Base-by-base conservation (phyloP, 768 basidiomycete genomes). In the Tubosaeta brunneosetosa region DNA sequence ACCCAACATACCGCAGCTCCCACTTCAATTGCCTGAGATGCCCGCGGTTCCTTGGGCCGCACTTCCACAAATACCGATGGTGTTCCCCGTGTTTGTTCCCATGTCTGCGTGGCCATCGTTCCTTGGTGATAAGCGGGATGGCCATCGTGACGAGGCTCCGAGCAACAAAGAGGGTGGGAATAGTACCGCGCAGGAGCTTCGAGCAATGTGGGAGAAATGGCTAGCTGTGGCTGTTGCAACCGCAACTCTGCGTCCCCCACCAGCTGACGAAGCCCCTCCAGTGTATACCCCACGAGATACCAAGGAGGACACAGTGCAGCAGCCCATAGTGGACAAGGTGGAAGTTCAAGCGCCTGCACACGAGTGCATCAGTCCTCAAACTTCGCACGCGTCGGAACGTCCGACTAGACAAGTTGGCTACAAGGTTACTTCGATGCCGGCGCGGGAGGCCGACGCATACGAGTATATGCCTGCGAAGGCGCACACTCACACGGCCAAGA, bases 31-130 rank as follows among this genome's bases (percentile, higher is more conserved):
- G n/a, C 85, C 82, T 6, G 85, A 81, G 54, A 79, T 90, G 50
- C 83, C 85, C 26, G 74, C 77, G 37, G 79, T 83, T 45, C 79
- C 80, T 32, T 84, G 83, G 84, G 75, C 65, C 42, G 77, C 78
- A 26, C 63, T 86, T 14, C 83, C 84, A 5, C 85, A 86, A 55
- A 76, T 87, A 51, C 85, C 85, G 2, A 75, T 88, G 70, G 86
- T 88, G 12, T 91, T 92, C 77, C 88, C 90, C 16, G 78, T 91
- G 22, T 79, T 84, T 53, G 82, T 91, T 14, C 87, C 90, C 4
- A 68, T 78, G 64, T 80, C 85, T 31, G 76, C 73, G 19, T 85
- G 82, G 82, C 77, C 82, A 1, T 78, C 83, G 16, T 81, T 89
- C 67, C 73, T 85, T 51, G 78, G 82, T 49, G 81, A 74, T 8